Percentiles rank a stretch among this genome's conserved stretches.
Conservation (phyloP, 495 filamentous ascomycete genomes). For the Lasiosphaeria ovina region DNA sequence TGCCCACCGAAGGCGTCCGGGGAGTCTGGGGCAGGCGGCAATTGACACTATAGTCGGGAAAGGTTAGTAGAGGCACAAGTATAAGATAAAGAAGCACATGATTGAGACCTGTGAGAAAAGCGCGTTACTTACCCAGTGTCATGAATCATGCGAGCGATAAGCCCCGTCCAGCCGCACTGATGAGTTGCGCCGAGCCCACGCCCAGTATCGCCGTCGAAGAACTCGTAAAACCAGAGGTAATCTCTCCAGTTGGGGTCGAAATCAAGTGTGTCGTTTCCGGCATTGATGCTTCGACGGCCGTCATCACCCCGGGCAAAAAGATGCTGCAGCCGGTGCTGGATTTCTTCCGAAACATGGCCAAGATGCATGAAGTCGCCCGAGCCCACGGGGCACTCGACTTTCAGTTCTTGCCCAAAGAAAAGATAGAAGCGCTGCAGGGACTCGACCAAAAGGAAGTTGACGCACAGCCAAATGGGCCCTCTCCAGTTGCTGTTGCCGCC, state of each 20-base stretch:
- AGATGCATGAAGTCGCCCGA: slow-evolving; percentile 96
- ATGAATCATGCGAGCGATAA: slow-evolving; percentile 95
- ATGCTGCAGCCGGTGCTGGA: slow-evolving; percentile 93
- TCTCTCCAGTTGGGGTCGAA: slow-evolving; percentile 91
- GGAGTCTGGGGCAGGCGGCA: slow-evolving; percentile 93
- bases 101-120: neutral
- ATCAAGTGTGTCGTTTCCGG: slow-evolving; percentile 76
- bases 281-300: slow-evolving; percentile 82
- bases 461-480: slow-evolving; percentile 89
- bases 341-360: slow-evolving; percentile 91
- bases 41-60: slow-evolving; percentile 57
- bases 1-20: slow-evolving; percentile 75
- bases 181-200: slow-evolving; percentile 89
- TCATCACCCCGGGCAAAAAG: slow-evolving; percentile 80
- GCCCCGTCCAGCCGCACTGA: slow-evolving; percentile 96
- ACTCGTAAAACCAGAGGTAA: slow-evolving; percentile 93
- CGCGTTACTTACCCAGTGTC: slow-evolving; percentile 73
- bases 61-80: slow-evolving; percentile 15
- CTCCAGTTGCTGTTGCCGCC: slow-evolving; percentile 98
- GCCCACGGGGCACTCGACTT: slow-evolving; percentile 91
- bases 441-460: slow-evolving; percentile 93
- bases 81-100: slow-evolving; percentile 7
- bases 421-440: slow-evolving; percentile 89
- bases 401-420: slow-evolving; percentile 84
- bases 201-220: slow-evolving; percentile 91